Base-by-base conservation (phyloP, 2,329 filamentous ascomycete species). In the Hypoxylon sp. region DNA sequence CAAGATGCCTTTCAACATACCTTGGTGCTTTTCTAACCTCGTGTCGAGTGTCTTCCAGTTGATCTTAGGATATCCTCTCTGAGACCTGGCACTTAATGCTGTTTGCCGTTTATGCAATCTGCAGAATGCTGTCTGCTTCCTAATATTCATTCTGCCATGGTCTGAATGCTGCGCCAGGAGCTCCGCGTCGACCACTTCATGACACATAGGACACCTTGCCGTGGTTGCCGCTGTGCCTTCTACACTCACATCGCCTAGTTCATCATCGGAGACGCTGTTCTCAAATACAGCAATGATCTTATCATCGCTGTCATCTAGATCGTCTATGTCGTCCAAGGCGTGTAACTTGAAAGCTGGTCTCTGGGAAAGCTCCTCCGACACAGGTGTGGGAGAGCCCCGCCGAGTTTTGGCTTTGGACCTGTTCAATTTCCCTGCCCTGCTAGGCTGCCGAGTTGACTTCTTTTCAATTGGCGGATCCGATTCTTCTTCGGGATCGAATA, bases 51-150 rank as follows among this genome's bases (percentile, higher is more conserved):
- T 73, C 0, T 79, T 76, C 92, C 93, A 97, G 62, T 92, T 79
- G 54, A 97, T 90, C 0, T 79, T 76, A 0, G 93, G 93, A 75
- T 95, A 96, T 0, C 86, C 84, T 45, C 81, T 84, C 12, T 82
- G 75, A 8, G 68, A 73, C 79, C 85, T 87, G 2, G 76, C 76
- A 6, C 81, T 77, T 58, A 79, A 70, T 1, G 89, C 90, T 2
- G 85, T 80, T 29, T 81, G 79, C 63, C 81, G 83, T 71, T 85
- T 87, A 80, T 93, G 91, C 6, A 82, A 78, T 45, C 83, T 81
- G 76, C 91, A 93, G 76, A 93, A 92, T 16, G 78, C 81, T 19
- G 83, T 80, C 75, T 92, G 88, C 71, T 85, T 81, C 30, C 82
- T 81, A 34, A 91, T 84, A 30, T 81, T 85, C 79, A 90, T 81